These are phyloP conservation scores for Moesziomyces sp. DNA, from an alignment of 1,284 basidiomycete genomes.

Conservation along the genomic window DNA sequence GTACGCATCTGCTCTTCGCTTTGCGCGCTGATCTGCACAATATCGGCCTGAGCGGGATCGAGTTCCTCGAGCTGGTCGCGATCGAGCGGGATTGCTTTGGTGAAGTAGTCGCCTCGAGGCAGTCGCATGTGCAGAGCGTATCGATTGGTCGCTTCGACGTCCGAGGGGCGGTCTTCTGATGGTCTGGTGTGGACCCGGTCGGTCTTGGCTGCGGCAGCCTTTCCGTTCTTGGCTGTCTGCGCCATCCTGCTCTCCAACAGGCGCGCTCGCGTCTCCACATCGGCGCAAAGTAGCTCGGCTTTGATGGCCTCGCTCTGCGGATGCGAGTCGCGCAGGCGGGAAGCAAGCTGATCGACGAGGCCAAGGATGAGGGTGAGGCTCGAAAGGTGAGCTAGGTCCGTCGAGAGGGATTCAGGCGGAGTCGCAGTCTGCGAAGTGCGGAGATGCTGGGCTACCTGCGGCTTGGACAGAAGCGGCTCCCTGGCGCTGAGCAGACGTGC, in stretches of 20 bases:
- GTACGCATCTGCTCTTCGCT: conserved; percentile 28
- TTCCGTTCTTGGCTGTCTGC: conserved; percentile 2
- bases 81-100: conserved; percentile 52
- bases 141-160: conserved; percentile 18
- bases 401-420: conserved; percentile 1
- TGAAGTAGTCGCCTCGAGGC: conserved; percentile 63
- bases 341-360: conserved; percentile 46
- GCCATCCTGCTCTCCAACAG: conserved; percentile 19
- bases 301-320: conserved; percentile 15
- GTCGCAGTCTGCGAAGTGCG: conserved; percentile 1
- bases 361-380: conserved; percentile 28
- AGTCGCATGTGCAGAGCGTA: conserved; percentile 65
- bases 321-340: conserved; percentile 22
- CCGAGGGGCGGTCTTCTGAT: background rate
- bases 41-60: conserved; percentile 53
- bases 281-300: conserved; percentile 19
- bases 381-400: conserved; percentile 22
- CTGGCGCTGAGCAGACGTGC: conserved; percentile 18
- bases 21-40: conserved; percentile 54
- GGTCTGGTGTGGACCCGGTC: background rate
- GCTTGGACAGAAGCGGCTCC: conserved; percentile 21
- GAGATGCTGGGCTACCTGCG: conserved; percentile 14
- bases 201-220: background rate
- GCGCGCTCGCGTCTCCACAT: conserved; percentile 20
- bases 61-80: conserved; percentile 24